These are phyloP conservation scores for Pisolithus thermaeus DNA, from an alignment of 1,284 basidiomycete genomes.

Conservation along the genomic window DNA sequence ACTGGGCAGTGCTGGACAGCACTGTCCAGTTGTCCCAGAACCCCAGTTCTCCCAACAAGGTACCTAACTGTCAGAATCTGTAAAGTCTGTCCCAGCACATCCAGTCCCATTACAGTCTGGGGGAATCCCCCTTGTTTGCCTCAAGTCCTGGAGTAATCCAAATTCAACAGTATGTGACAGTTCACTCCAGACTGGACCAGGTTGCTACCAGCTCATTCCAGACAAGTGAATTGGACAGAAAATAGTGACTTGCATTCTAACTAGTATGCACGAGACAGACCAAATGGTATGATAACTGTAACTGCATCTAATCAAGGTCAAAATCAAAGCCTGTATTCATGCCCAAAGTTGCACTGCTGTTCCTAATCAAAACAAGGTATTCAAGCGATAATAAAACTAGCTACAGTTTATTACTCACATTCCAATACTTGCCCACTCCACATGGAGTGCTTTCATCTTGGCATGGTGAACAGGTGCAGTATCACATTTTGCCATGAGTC, in stretches of 20 bases:
- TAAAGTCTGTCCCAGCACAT: neutral
- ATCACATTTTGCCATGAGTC: conserved; percentile 6
- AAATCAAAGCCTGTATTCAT: neutral
- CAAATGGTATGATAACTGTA: neutral
- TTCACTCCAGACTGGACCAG: neutral
- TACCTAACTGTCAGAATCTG: neutral
- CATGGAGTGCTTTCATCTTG: conserved; percentile 3
- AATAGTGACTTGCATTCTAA: neutral
- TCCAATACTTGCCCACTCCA: neutral
- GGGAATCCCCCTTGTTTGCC: neutral
- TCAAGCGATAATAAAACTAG: neutral
- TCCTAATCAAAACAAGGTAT: neutral
- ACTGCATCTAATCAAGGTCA: neutral
- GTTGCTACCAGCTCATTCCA: neutral
- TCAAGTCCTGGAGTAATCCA: neutral
- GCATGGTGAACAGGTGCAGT: conserved; percentile 1
- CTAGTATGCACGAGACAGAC: neutral
- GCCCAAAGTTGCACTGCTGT: neutral
- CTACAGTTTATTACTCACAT: neutral
- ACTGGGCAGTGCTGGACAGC: neutral
- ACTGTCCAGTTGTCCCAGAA: neutral
- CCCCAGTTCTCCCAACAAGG: neutral
- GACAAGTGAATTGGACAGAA: neutral
- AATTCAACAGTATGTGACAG: neutral
- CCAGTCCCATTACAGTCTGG: neutral